Percentiles rank a stretch among this genome's conserved stretches.
Evolutionary conservation across 1,139 yeast species (phyloP).

Genomic region (Magnusiomyces suaveolens): DNA sequence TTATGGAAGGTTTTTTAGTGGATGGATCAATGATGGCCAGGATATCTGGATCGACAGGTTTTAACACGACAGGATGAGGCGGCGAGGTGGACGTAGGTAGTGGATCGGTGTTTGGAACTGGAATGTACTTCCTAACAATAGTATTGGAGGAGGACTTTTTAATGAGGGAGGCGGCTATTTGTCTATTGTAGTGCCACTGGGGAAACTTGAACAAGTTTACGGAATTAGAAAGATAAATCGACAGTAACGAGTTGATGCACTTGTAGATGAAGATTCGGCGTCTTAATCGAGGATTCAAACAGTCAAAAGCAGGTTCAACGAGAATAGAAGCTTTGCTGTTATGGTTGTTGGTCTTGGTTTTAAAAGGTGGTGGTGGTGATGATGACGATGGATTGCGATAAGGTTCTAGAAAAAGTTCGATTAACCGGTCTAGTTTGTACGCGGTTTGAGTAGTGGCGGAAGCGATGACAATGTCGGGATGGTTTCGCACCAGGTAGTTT

Average conservation of each 20-base stretch:
- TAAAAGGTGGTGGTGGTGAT: not conserved
- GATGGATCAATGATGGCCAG: not conserved
- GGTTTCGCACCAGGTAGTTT: not conserved
- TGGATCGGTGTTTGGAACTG: not conserved
- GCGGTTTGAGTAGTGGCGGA: not conserved
- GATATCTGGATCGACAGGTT: not conserved
- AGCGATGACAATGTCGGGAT: not conserved
- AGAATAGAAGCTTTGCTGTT: not conserved
- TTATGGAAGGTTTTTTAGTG: not conserved
- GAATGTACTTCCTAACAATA: not conserved
- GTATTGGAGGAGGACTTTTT: not conserved
- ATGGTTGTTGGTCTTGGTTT: not conserved
- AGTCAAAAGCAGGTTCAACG: not conserved
- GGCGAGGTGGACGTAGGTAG: not conserved
- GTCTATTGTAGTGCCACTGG: not conserved
- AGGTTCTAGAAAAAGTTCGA: not conserved
- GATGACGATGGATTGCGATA: not conserved
- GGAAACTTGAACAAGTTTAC: not conserved
- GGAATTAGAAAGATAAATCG: not conserved
- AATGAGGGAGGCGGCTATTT: not conserved
- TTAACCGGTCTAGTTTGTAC: not conserved
- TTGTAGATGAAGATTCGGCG: not conserved
- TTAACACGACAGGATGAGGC: not conserved
- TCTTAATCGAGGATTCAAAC: not conserved
- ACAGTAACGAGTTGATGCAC: not conserved